Evolutionary conservation across 2,329 filamentous ascomycete genomes (phyloP), one percentile per base, ranked within the genome.

Genomic region (Fusarium nurragi): DNA sequence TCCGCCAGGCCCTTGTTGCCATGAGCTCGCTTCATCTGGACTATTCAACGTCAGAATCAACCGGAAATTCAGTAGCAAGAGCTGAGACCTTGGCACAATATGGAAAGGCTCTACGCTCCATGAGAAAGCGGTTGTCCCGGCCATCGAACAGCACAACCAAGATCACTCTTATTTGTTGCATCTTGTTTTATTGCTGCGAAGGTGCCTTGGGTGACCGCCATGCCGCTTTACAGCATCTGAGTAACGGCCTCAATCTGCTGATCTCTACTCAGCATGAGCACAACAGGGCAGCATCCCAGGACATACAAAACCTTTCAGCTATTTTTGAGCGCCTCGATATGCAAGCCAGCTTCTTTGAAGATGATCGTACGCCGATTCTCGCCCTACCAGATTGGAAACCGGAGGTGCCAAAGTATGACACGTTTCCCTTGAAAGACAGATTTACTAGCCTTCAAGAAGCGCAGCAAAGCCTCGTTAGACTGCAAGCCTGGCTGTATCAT

Each of bases 281-380:
- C 1, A 4, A 11, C 0, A 3, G 16, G 4, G 13, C 34, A 1
- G 18, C 22, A 5, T 34, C n/a, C 2, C 30, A n/a, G 6, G 22
- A 34, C 2, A 39, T 45, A 2, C 32, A 16, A 13, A n/a, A 6
- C 3, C 3, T 68, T 1, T 46, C 25, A 2, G 18, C 40, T 4
- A 13, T 65, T 0, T 34, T 68, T 8, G 60, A 54, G 4, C 44
- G 61, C 4, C 51, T 68, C 1, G 65, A 68, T 11, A 46, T 68
- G 38, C 60, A 68, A 36, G 65, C 65, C 6, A 62, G 52, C 14
- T 56, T 68, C 34, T 68, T 68, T 10, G 44, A 68, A 16, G 65
- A 68, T 13, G 57, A 59, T 11, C 54, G 65, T 2, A 18, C 39
- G 4, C 64, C 65, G 0, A 21, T 63, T 4, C 25, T 68, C 16